Conservation (phyloP, 2,329 filamentous ascomycete species). For the Alternaria infectoria region DNA sequence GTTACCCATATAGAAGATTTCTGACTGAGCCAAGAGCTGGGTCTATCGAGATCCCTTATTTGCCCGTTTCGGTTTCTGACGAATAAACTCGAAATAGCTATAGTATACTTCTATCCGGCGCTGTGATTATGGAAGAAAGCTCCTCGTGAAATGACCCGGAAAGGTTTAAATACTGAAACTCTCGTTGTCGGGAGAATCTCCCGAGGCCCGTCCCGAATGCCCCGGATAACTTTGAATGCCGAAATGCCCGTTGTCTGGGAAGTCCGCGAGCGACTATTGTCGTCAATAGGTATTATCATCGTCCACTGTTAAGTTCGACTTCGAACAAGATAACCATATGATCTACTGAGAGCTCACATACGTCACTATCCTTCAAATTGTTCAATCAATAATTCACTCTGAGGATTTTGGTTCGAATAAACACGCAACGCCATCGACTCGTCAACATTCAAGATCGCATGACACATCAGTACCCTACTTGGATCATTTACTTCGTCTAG, state of each 20-base stretch:
- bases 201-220: background rate
- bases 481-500: background rate
- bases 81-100: background rate
- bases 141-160: background rate
- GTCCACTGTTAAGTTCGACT: rapidly evolving
- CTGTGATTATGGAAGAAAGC: background rate
- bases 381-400: too few relatives aligned
- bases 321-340: background rate
- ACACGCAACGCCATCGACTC: background rate
- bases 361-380: too few relatives aligned
- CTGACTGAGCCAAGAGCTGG: too few relatives aligned
- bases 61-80: background rate
- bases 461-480: background rate
- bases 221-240: background rate
- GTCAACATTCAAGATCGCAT: background rate
- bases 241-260: background rate
- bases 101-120: background rate
- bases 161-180: background rate
- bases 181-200: background rate
- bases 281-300: background rate
- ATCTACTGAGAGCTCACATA: background rate
- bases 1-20: too few relatives aligned
- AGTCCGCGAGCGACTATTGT: background rate
- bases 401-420: too few relatives aligned
- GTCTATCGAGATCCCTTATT: too few relatives aligned